Conservation (phyloP, 2,329 filamentous ascomycete genomes). For the Aureobasidium melanogenum region DNA sequence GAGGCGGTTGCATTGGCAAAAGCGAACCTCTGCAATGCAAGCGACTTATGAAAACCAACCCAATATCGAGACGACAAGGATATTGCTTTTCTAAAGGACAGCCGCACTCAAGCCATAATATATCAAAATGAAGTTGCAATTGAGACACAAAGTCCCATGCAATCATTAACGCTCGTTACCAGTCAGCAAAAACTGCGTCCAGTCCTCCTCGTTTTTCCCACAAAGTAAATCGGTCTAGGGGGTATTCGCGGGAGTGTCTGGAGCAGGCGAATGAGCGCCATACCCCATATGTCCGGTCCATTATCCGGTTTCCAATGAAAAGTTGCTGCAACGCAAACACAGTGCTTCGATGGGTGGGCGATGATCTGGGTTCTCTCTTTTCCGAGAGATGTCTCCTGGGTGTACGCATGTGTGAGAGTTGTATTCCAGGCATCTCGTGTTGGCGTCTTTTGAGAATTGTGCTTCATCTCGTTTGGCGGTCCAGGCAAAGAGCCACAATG, state of each 20-base stretch:
- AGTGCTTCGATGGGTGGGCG: conserved; percentile 3
- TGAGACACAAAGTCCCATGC: too few relatives aligned
- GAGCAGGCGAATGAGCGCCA: conserved; percentile 16
- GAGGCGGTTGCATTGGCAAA: conserved; percentile 4
- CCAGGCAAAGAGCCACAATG: conserved; percentile 27
- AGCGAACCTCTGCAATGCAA: not conserved
- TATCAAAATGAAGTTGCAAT: conserved; percentile 12
- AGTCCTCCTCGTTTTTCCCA: conserved; percentile 11
- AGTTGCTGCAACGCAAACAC: conserved; percentile 5
- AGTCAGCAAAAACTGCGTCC: conserved; percentile 5
- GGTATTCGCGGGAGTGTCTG: conserved; percentile 11
- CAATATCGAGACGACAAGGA: conserved; percentile 27
- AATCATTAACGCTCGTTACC: conserved; percentile 10
- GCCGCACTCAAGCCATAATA: conserved; percentile 19
- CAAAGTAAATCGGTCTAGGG: conserved; percentile 11
- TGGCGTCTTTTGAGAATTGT: not conserved
- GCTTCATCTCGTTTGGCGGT: conserved; percentile 22
- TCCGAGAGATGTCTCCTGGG: not conserved
- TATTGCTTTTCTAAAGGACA: conserved; percentile 13
- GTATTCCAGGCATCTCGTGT: conserved; percentile 7
- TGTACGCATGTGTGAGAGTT: not conserved
- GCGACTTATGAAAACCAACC: conserved; percentile 21
- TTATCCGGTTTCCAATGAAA: not conserved
- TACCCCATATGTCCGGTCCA: conserved; percentile 17
- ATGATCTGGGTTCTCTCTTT: conserved; percentile 6